These are phyloP conservation scores for Colletotrichum sp. DNA, from an alignment of 2,329 filamentous ascomycete genomes.

Conservation along the genomic window DNA sequence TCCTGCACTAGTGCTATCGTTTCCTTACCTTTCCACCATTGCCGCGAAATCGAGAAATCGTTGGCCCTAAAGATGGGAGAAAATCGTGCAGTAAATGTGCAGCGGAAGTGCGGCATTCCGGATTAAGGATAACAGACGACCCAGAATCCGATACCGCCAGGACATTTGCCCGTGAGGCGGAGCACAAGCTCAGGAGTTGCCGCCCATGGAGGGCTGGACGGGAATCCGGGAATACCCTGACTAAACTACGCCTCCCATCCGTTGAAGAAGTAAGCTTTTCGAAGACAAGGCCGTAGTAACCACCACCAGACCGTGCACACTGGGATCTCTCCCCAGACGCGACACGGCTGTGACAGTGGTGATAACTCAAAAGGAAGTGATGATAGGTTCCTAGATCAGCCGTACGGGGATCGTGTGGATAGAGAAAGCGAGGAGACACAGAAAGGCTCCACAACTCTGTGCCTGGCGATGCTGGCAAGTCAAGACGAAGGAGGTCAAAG, in stretches of 20 bases:
- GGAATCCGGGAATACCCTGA: background rate
- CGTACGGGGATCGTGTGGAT: background rate
- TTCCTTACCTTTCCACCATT: background rate
- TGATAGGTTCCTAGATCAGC: background rate
- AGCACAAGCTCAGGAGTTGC: background rate
- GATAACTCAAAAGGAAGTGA: constrained; percentile 2
- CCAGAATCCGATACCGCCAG: background rate
- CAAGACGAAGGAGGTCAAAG: constrained; percentile 6
- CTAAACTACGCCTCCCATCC: background rate
- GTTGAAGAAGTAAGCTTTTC: background rate
- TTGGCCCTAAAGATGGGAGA: background rate
- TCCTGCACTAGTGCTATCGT: background rate
- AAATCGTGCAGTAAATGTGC: background rate
- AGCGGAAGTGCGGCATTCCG: background rate
- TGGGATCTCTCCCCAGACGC: background rate
- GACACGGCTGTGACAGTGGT: constrained; percentile 19
- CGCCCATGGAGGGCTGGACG: background rate
- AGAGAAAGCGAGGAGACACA: background rate
- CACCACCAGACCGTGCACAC: background rate
- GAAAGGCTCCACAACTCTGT: background rate
- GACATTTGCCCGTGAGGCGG: background rate
- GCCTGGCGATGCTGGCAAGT: background rate
- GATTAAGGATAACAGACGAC: background rate
- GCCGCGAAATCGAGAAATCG: background rate
- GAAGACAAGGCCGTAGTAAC: background rate